These are phyloP conservation scores for Rhodamnia argentea DNA, from an alignment of 345 rosid genomes.

Conservation along the genomic window DNA sequence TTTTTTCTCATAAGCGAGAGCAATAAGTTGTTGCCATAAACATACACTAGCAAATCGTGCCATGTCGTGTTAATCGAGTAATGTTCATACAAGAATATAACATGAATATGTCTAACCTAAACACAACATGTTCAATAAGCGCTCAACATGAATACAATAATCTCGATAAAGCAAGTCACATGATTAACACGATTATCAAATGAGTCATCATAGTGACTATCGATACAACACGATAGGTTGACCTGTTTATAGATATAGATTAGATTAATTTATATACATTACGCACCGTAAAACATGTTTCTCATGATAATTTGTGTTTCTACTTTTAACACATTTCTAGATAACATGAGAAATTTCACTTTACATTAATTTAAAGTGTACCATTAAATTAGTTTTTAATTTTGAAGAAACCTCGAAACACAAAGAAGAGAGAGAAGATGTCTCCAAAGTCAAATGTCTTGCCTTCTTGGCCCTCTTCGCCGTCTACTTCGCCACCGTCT, in stretches of 20 bases:
- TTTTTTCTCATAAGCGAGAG: no score
- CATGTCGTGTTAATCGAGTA: no score
- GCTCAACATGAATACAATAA: no score
- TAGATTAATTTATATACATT: no score
- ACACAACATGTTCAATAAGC: no score
- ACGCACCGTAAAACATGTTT: not conserved
- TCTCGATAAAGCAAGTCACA: not conserved
- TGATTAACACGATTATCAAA: not conserved
- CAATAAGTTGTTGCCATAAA: no score
- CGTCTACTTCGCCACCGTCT: not conserved
- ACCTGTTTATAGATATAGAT: no score
- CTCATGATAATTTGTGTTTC: not conserved
- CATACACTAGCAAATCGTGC: no score
- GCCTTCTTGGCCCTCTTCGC: not conserved
- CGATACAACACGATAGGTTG: no score
- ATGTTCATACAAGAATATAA: not conserved
- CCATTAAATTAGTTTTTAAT: not conserved
- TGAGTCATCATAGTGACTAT: not conserved
- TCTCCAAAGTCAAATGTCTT: not conserved
- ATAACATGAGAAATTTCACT: not conserved
- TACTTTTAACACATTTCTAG: not conserved
- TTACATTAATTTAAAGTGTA: not conserved
- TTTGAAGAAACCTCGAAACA: not conserved
- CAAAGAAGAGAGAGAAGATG: not conserved
- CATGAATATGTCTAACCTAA: no score